Conservation (phyloP, 192 early-diverging fungal genomes). For the Entophlyctis luteolus region DNA sequence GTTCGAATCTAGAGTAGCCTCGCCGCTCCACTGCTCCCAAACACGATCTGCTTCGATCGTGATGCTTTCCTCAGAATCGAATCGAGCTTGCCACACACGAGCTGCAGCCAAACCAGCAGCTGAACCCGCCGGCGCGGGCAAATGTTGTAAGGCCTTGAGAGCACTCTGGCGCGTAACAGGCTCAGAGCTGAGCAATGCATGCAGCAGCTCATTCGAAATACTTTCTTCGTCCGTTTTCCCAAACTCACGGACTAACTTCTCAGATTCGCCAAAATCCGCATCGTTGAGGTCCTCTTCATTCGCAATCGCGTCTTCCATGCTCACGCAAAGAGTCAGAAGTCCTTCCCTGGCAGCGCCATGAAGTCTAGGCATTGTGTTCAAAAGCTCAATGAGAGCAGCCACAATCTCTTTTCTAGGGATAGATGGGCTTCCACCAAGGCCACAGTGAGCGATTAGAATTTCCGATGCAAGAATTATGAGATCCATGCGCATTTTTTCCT, state of each 20-base stretch:
- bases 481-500: constrained; percentile 41
- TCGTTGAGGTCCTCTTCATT: constrained; percentile 34
- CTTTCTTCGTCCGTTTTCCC: constrained; percentile 23
- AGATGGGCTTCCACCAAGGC: constrained; percentile 25
- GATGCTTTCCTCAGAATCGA: constrained; percentile 56
- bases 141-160: constrained; percentile 58
- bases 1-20: neutral
- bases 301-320: constrained; percentile 28
- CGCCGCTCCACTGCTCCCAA: constrained; percentile 56
- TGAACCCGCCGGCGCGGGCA: constrained; percentile 26
- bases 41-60: constrained; percentile 55
- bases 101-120: constrained; percentile 58
- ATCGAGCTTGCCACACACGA: constrained; percentile 66
- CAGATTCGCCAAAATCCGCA: constrained; percentile 30
- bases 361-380: constrained; percentile 41
- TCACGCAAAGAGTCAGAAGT: constrained; percentile 34
- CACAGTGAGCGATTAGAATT: constrained; percentile 41
- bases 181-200: constrained; percentile 64
- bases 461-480: constrained; percentile 40
- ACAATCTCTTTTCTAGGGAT: constrained; percentile 38
- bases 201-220: constrained; percentile 58
- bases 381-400: constrained; percentile 33
- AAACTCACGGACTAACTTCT: constrained; percentile 14
- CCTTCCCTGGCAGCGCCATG: constrained; percentile 37
- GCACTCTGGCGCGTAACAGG: constrained; percentile 63